Evolutionary conservation across 2,329 filamentous ascomycete genomes (phyloP).

Genomic region (Talaromyces sp.): DNA sequence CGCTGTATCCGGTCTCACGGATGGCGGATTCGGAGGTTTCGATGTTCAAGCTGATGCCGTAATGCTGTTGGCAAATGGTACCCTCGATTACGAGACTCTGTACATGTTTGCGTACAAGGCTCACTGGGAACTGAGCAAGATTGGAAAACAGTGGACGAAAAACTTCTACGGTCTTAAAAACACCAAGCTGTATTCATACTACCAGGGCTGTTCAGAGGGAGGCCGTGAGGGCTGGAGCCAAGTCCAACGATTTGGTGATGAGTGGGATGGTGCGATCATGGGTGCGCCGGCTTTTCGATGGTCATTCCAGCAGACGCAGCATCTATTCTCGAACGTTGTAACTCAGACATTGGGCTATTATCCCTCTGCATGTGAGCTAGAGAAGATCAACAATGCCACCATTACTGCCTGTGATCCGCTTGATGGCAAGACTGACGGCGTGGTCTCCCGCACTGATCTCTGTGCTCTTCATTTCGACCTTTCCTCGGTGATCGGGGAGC

Average conservation of each 20-base stretch:
- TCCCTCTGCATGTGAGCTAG: background rate
- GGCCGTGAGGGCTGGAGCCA: slow-evolving; percentile 49
- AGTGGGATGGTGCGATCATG: slow-evolving; percentile 42
- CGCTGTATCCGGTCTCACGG: background rate
- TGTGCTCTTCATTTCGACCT: background rate
- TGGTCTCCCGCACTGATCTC: background rate
- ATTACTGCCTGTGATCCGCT: background rate
- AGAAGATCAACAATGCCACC: background rate
- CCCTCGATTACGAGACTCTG: slow-evolving; percentile 49
- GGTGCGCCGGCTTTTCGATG: slow-evolving; percentile 46
- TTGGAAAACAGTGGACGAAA: slow-evolving; percentile 44
- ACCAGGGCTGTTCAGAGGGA: slow-evolving; percentile 51
- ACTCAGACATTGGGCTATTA: slow-evolving; percentile 32
- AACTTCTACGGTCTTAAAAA: slow-evolving; percentile 35
- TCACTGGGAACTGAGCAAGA: slow-evolving; percentile 47
- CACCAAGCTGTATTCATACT: slow-evolving; percentile 37
- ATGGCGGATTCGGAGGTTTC: background rate
- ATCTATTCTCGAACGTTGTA: slow-evolving; percentile 37
- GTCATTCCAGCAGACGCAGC: slow-evolving; percentile 41
- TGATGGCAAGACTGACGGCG: background rate
- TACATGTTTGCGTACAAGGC: slow-evolving; percentile 53
- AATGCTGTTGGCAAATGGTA: slow-evolving; percentile 37
- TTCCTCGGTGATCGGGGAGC: background rate
- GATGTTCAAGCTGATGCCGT: background rate
- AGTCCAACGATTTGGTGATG: slow-evolving; percentile 44